Percentiles rank a stretch among this genome's conserved stretches.
Conservation (phyloP, 164 flowering plant species). For the Vitis cinerea region DNA sequence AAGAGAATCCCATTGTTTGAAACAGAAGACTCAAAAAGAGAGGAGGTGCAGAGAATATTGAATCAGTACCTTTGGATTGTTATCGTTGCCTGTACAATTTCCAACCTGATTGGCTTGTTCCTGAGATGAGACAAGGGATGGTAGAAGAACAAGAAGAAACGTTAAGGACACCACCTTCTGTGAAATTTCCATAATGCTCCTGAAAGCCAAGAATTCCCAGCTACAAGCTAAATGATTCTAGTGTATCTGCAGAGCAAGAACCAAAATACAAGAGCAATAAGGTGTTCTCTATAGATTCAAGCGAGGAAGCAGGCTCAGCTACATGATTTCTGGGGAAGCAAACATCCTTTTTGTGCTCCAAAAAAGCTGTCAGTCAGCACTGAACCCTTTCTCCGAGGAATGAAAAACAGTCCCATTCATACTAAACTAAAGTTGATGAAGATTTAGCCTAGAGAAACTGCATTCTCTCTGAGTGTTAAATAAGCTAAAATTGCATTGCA, state of each 20-base stretch:
- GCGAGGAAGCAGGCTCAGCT: too few relatives aligned
- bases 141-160: slow-evolving; percentile 27
- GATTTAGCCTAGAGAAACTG: slow-evolving; percentile 2
- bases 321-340: too few relatives aligned
- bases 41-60: neutral
- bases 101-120: slow-evolving; percentile 9
- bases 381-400: neutral
- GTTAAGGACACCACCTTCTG: slow-evolving; percentile 18
- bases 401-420: neutral
- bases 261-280: too few relatives aligned
- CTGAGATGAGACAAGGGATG: slow-evolving; percentile 26
- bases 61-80: slow-evolving; percentile 32
- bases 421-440: neutral
- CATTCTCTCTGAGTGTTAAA: slow-evolving; percentile 1
- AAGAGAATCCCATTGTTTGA: too few relatives aligned
- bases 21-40: neutral
- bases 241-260: too few relatives aligned
- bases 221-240: too few relatives aligned
- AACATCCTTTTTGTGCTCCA: neutral
- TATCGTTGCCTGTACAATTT: slow-evolving; percentile 8
- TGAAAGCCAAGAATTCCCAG: too few relatives aligned
- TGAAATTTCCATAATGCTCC: slow-evolving; percentile 4
- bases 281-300: too few relatives aligned
- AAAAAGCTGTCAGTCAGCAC: neutral
- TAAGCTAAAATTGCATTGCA: neutral